Evolutionary conservation across 257 asterid species (phyloP).

Genomic region (Anisodus tanguticus): DNA sequence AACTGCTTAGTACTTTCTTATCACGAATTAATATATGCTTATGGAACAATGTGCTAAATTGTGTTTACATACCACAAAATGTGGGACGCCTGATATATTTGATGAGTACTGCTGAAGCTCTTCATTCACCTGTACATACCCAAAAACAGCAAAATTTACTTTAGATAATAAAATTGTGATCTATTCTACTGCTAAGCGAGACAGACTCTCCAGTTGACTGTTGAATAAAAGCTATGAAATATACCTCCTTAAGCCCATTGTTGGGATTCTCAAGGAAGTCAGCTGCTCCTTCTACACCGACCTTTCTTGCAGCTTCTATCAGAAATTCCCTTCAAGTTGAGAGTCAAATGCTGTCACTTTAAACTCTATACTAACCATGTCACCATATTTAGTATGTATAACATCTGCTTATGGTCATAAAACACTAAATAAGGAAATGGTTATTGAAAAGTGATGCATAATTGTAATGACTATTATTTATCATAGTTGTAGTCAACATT

Average conservation of each 20-base stretch:
- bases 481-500: background rate
- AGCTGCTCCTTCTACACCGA: constrained; percentile 87
- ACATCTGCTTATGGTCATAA: background rate
- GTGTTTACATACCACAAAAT: constrained; percentile 58
- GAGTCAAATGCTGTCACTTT: constrained; percentile 22
- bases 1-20: background rate
- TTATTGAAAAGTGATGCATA: background rate
- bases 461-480: background rate
- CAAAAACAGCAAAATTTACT: background rate
- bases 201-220: background rate
- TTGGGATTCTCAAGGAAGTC: constrained; percentile 85
- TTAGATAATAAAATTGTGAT: background rate
- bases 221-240: constrained; percentile 3
- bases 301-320: constrained; percentile 70
- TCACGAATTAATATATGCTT: background rate
- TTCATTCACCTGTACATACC: constrained; percentile 57
- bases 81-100: constrained; percentile 68
- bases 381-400: background rate
- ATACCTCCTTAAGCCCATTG: constrained; percentile 87
- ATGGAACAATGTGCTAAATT: background rate
- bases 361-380: constrained; percentile 13
- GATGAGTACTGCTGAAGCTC: constrained; percentile 59
- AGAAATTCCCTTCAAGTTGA: constrained; percentile 66
- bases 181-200: background rate
- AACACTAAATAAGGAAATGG: background rate